Evolutionary conservation across 1,139 yeast species (phyloP).

Genomic region (Suhomyces panamericanus): DNA sequence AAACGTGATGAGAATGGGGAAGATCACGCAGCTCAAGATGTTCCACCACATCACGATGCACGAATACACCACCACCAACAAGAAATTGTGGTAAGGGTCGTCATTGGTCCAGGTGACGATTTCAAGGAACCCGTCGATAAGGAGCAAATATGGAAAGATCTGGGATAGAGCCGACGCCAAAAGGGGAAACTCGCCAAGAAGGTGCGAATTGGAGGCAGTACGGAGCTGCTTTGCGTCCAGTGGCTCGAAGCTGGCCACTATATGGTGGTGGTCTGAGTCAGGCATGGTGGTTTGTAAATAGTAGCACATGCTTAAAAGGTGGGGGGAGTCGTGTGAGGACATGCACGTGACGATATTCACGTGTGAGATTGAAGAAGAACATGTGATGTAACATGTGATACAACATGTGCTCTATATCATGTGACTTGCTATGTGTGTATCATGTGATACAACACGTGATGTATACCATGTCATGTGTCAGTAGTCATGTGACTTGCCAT

Average conservation of each 20-base stretch:
- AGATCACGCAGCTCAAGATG: conserved; percentile 29
- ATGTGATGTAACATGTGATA: no score
- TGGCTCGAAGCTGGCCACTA: conserved; percentile 38
- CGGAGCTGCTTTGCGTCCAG: conserved; percentile 35
- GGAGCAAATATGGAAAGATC: conserved; percentile 49
- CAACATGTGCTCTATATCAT: no score
- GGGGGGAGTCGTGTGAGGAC: conserved; percentile 8
- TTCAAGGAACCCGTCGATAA: conserved; percentile 47
- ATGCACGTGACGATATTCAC: no score
- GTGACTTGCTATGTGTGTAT: no score
- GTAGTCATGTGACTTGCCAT: no score
- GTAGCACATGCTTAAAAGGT: conserved; percentile 12
- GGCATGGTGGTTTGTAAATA: conserved; percentile 12
- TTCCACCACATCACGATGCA: conserved; percentile 50
- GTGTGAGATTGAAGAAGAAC: no score
- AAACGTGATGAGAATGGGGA: conserved; percentile 42
- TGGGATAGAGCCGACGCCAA: conserved; percentile 48
- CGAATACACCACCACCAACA: conserved; percentile 42
- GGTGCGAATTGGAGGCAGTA: conserved; percentile 27
- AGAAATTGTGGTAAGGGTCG: conserved; percentile 49
- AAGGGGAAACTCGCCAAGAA: conserved; percentile 46
- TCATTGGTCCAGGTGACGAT: conserved; percentile 58
- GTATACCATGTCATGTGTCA: no score
- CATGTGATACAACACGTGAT: no score
- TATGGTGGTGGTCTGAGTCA: conserved; percentile 17